Conservation (phyloP, 2,329 filamentous ascomycete genomes). For the Phialophora tarda region DNA sequence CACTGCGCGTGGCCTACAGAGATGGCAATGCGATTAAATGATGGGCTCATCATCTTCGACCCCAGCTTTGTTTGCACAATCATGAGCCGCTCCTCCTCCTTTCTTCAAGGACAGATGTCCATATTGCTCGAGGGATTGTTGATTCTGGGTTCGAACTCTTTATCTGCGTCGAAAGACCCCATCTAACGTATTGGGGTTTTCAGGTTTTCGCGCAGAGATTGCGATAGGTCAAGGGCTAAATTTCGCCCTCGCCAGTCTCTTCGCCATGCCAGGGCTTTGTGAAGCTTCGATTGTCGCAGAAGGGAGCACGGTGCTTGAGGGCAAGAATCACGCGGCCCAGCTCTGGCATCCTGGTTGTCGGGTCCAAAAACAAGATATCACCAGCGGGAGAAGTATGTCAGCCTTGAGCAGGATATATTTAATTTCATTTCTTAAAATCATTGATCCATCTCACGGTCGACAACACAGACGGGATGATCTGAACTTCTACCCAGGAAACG, state of each 20-base stretch:
- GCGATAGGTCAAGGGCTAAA: neutral
- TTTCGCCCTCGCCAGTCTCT: too few species aligned
- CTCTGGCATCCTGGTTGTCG: neutral
- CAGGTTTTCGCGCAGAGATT: neutral
- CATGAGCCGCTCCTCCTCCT: neutral
- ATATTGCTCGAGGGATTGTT: neutral
- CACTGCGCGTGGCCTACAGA: neutral
- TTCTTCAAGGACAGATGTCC: neutral
- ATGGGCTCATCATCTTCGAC: neutral
- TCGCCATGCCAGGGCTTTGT: neutral
- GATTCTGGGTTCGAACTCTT: neutral
- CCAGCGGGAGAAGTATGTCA: neutral
- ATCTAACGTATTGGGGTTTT: neutral
- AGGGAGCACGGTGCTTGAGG: neutral
- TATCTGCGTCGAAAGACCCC: neutral
- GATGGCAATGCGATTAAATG: neutral
- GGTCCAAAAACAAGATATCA: neutral
- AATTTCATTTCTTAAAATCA: neutral
- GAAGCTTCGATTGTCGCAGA: neutral
- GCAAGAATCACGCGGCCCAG: neutral
- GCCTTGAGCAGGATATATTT: neutral
- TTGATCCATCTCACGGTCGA: neutral
- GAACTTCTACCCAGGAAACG: neutral
- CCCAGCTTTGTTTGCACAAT: neutral
- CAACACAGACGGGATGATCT: neutral